These are phyloP conservation scores for Macrolepiota dolichaula DNA, from an alignment of 768 basidiomycete genomes.

Conservation along the genomic window DNA sequence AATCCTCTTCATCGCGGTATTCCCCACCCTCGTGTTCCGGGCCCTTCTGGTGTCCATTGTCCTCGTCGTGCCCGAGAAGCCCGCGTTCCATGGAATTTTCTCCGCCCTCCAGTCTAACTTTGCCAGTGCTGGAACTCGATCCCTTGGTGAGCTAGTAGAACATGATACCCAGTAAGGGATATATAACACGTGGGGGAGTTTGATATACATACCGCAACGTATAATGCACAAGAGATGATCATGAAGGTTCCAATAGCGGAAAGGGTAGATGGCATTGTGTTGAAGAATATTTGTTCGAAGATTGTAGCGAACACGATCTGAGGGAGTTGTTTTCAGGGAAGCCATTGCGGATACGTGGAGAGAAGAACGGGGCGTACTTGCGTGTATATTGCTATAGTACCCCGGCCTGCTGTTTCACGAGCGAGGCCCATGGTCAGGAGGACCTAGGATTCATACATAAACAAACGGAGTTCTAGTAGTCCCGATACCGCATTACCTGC, in stretches of 20 bases:
- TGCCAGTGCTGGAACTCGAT: background rate
- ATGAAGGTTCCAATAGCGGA: conserved; percentile 62
- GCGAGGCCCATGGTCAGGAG: conserved; percentile 46
- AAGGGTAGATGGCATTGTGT: conserved; percentile 51
- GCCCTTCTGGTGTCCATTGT: background rate
- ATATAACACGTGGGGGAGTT: background rate
- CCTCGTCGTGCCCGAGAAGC: background rate
- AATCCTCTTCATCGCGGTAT: background rate
- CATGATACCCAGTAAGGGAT: background rate
- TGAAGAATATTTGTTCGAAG: conserved; percentile 65
- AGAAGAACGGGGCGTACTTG: conserved; percentile 27
- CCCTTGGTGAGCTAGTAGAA: conserved; percentile 6
- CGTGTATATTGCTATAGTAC: conserved; percentile 53
- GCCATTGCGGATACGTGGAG: background rate
- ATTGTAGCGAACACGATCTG: conserved; percentile 65
- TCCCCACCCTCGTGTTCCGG: background rate
- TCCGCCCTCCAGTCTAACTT: background rate
- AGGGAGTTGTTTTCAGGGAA: background rate
- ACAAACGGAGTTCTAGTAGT: background rate
- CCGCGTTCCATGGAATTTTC: conserved; percentile 2
- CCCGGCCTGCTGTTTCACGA: conserved; percentile 62
- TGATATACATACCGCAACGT: conserved; percentile 51
- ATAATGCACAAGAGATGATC: conserved; percentile 62
- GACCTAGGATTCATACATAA: conserved; percentile 1
- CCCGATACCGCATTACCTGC: conserved; percentile 27